phyloP scores from a whole-genome alignment of 2,329 filamentous ascomycete genomes.

The Cladophialophora exuberans region DNA sequence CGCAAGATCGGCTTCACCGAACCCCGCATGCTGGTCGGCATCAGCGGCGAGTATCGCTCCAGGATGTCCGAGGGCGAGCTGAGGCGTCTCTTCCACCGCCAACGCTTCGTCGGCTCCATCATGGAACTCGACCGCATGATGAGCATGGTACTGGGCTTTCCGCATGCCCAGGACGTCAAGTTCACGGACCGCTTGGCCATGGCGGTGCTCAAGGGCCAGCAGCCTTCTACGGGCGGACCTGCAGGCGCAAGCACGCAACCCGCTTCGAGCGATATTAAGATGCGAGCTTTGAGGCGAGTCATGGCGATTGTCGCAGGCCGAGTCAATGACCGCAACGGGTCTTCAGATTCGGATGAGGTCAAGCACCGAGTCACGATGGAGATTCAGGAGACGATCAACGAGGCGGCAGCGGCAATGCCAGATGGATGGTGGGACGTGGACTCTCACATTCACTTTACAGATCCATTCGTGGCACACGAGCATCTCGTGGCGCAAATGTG shows the following conservation, averaged over 20 bases:
- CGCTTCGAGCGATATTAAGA: constrained; percentile 21
- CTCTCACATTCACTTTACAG: constrained; percentile 13
- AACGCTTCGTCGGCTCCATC: constrained; percentile 30
- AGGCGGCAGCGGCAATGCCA: constrained; percentile 27
- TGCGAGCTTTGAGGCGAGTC: constrained; percentile 29
- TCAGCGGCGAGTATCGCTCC: constrained; percentile 1
- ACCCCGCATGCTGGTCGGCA: constrained; percentile 1
- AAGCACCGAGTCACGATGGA: constrained; percentile 19
- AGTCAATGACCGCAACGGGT: constrained; percentile 29
- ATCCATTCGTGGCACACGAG: constrained; percentile 24
- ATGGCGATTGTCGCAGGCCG: constrained; percentile 27
- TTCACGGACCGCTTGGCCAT: constrained; percentile 31
- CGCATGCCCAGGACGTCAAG: constrained; percentile 26
- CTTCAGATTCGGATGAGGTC: constrained; percentile 7
- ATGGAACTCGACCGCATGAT: constrained; percentile 31
- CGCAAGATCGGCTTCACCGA: constrained; percentile 24
- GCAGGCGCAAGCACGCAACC: not conserved
- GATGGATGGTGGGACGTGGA: constrained; percentile 27
- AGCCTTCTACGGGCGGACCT: not conserved
- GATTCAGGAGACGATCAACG: constrained; percentile 22
- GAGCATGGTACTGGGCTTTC: constrained; percentile 31
- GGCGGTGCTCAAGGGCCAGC: constrained; percentile 20
- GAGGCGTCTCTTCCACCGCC: constrained; percentile 22
- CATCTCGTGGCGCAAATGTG: constrained; percentile 30
- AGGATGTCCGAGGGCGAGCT: constrained; percentile 8